Percentiles rank a stretch among this genome's conserved stretches.
Conservation (phyloP, 202 grass and related monocot genomes). For the Setaria italica region DNA sequence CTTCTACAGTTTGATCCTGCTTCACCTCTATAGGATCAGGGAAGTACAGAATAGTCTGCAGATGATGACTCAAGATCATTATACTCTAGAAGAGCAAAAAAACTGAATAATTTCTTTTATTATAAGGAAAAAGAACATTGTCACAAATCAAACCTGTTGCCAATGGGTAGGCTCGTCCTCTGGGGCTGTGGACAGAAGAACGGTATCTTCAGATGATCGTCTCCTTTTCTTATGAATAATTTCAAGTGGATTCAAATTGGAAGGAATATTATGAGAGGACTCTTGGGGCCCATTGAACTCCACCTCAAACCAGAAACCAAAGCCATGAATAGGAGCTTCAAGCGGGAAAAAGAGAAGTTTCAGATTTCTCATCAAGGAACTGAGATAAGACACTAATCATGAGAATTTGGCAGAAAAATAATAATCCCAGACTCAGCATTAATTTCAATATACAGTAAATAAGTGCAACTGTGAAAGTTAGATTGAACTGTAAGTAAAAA, state of each 20-base stretch:
- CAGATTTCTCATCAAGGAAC: conserved; percentile 35
- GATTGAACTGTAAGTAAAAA: not conserved
- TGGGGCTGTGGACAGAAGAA: conserved; percentile 87
- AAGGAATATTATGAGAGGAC: conserved; percentile 41
- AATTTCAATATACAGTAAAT: not conserved
- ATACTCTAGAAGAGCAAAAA: conserved; percentile 19
- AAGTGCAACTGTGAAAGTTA: not conserved
- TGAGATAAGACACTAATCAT: conserved; percentile 5
- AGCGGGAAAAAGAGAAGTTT: conserved; percentile 26
- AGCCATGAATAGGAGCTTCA: conserved; percentile 87
- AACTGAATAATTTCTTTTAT: conserved; percentile 3
- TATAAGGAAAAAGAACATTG: conserved; percentile 22
- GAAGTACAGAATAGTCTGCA: conserved; percentile 91
- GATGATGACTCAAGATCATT: conserved; percentile 42
- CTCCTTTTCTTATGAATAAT: conserved; percentile 68
- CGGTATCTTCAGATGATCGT: conserved; percentile 47
- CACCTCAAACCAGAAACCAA: conserved; percentile 98
- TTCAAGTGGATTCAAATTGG: conserved; percentile 53
- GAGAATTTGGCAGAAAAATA: conserved; percentile 19
- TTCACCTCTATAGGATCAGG: conserved; percentile 80
- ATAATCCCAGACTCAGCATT: not conserved
- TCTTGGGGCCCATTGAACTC: conserved; percentile 80
- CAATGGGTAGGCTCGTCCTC: conserved; percentile 92
- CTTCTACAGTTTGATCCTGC: conserved; percentile 85
- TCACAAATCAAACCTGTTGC: conserved; percentile 72